These are phyloP conservation scores for Ogataea ramenticola DNA, from an alignment of 805 yeast species.

Conservation along the genomic window DNA sequence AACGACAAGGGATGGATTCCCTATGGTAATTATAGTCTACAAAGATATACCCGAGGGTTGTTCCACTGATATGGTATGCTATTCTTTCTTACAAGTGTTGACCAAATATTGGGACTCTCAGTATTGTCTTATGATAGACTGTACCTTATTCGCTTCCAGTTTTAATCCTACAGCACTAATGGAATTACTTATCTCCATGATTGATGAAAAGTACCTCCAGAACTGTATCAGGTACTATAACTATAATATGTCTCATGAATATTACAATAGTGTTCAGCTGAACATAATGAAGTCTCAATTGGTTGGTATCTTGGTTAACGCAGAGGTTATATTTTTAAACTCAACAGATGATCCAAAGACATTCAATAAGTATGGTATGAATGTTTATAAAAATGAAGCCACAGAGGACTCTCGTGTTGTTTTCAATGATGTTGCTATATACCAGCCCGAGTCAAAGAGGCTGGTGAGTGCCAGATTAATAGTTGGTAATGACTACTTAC, in stretches of 20 bases:
- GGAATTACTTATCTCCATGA: slow-evolving; percentile 21
- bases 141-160: slow-evolving; percentile 44
- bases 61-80: slow-evolving; percentile 50
- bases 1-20: slow-evolving; percentile 66
- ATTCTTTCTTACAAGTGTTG: slow-evolving; percentile 54
- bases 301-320: slow-evolving; percentile 1
- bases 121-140: slow-evolving; percentile 58
- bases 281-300: slow-evolving; percentile 1
- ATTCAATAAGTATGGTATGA: slow-evolving; percentile 38
- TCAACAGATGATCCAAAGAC: slow-evolving; percentile 37
- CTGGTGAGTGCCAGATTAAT: slow-evolving; percentile 56
- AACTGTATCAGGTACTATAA: slow-evolving; percentile 51
- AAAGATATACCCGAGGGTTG: too few relatives aligned
- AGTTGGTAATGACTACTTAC: slow-evolving; percentile 65
- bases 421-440: slow-evolving; percentile 45
- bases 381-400: slow-evolving; percentile 32
- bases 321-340: slow-evolving; percentile 31
- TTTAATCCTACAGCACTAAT: slow-evolving; percentile 4
- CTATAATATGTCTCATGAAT: slow-evolving; percentile 37
- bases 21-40: slow-evolving; percentile 51
- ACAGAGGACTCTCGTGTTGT: slow-evolving; percentile 44
- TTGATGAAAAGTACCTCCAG: slow-evolving; percentile 41
- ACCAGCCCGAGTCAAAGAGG: slow-evolving; percentile 38
- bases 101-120: slow-evolving; percentile 67
- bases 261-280: slow-evolving; percentile 6